These are phyloP conservation scores for Perilla frutescens DNA, from an alignment of 257 asterid genomes.

Conservation along the genomic window DNA sequence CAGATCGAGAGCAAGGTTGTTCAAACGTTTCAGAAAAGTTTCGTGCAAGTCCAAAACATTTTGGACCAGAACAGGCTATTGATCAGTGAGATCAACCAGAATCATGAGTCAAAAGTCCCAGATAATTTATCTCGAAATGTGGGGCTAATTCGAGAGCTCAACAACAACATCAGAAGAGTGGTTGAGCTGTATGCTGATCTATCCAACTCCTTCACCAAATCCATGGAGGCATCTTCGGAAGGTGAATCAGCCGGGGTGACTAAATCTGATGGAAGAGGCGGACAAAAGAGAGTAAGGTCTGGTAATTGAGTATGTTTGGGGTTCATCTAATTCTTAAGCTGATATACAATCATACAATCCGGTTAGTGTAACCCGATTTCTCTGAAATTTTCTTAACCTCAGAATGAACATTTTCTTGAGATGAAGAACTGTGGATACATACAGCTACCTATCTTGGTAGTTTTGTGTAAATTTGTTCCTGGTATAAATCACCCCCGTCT, in stretches of 20 bases:
- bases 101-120: conserved; percentile 56
- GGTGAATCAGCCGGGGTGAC: conserved; percentile 47
- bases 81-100: conserved; percentile 58
- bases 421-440: conserved; percentile 25
- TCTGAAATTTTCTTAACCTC: conserved; percentile 29
- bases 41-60: conserved; percentile 54
- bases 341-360: conserved; percentile 38
- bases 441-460: conserved; percentile 21
- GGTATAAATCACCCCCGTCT: background rate
- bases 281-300: conserved; percentile 53
- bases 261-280: conserved; percentile 54
- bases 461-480: conserved; percentile 16
- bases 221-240: conserved; percentile 58
- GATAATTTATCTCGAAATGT: conserved; percentile 51
- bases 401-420: conserved; percentile 27
- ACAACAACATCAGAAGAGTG: conserved; percentile 58
- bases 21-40: conserved; percentile 50
- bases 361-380: conserved; percentile 28
- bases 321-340: conserved; percentile 24
- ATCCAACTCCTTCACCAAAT: conserved; percentile 50
- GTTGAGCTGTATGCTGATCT: conserved; percentile 55
- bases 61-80: conserved; percentile 55
- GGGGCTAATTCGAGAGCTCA: conserved; percentile 61
- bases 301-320: conserved; percentile 34
- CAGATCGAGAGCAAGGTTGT: conserved; percentile 45